Conservation (phyloP, 768 basidiomycete species). For the Amanita muscaria region DNA sequence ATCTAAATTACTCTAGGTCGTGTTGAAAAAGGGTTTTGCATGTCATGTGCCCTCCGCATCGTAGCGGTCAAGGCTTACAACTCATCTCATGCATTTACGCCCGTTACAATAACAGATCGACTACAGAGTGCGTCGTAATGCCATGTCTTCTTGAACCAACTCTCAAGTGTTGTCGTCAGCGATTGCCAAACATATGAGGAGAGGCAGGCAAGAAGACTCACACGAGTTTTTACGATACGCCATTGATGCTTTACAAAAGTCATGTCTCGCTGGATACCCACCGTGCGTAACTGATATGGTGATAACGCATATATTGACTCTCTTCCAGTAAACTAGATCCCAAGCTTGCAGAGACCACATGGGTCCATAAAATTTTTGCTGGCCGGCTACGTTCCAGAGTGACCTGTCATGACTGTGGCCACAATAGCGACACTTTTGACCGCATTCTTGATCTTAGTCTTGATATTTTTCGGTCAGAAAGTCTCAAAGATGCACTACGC, state of each 20-base stretch:
- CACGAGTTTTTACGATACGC: constrained; percentile 96
- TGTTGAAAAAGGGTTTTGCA: constrained; percentile 58
- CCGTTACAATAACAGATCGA: constrained; percentile 54
- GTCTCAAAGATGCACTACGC: constrained; percentile 62
- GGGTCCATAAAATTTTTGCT: constrained; percentile 93
- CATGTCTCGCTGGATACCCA: constrained; percentile 63
- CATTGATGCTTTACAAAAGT: constrained; percentile 84
- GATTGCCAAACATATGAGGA: constrained; percentile 86
- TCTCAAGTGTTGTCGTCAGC: constrained; percentile 34
- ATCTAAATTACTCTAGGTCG: constrained; percentile 25
- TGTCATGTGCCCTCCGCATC: constrained; percentile 60
- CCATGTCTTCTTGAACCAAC: neutral
- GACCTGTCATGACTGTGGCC: constrained; percentile 66
- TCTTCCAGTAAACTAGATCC: constrained; percentile 54
- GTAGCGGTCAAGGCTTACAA: constrained; percentile 49
- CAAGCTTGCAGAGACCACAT: constrained; percentile 75
- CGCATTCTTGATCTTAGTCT: constrained; percentile 89
- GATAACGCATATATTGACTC: neutral
- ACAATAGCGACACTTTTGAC: constrained; percentile 96
- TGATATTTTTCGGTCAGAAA: constrained; percentile 63
- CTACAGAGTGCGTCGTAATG: constrained; percentile 49
- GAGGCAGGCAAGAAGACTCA: constrained; percentile 93
- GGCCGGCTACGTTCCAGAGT: constrained; percentile 89
- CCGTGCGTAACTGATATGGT: constrained; percentile 39
- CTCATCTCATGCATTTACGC: constrained; percentile 44